Conservation (phyloP, 2,329 filamentous ascomycete species). For the Ceratocystis cubensis region DNA sequence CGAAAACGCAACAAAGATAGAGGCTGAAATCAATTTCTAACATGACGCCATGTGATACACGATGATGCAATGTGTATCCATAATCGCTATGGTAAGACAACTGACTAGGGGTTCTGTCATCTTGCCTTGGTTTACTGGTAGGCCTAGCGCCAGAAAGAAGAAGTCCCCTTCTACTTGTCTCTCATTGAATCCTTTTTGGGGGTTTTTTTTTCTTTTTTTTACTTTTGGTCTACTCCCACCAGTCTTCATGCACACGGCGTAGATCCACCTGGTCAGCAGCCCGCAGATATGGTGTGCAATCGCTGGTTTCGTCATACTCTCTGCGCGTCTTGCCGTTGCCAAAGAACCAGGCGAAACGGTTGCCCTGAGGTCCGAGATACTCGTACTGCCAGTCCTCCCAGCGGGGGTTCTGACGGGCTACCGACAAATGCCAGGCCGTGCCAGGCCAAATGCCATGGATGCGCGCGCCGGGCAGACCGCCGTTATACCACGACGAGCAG, state of each 20-base stretch:
- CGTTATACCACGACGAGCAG: constrained; percentile 63
- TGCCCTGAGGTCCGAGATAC: constrained; percentile 34
- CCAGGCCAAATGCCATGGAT: constrained; percentile 61
- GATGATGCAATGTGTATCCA: neutral
- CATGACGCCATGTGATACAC: neutral
- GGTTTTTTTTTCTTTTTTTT: neutral
- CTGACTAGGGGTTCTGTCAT: neutral
- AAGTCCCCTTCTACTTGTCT: too few relatives aligned
- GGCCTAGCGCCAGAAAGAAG: neutral
- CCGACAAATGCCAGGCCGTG: constrained; percentile 49
- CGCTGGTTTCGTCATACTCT: constrained; percentile 42
- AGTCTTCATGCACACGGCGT: constrained; percentile 52
- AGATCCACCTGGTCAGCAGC: constrained; percentile 44
- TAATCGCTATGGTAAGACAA: neutral
- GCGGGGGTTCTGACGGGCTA: constrained; percentile 41
- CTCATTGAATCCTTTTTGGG: too few relatives aligned
- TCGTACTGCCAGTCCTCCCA: constrained; percentile 46
- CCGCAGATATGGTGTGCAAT: constrained; percentile 52
- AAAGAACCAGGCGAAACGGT: constrained; percentile 49
- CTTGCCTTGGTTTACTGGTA: neutral
- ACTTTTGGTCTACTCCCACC: constrained; percentile 36
- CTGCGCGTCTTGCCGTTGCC: constrained; percentile 54
- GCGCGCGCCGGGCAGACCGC: constrained; percentile 46
- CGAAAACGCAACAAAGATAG: neutral
- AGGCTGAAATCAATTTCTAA: neutral